Evolutionary conservation across 352 stramenopile species (phyloP).

Genomic region (Paralagenidium karlingii): DNA sequence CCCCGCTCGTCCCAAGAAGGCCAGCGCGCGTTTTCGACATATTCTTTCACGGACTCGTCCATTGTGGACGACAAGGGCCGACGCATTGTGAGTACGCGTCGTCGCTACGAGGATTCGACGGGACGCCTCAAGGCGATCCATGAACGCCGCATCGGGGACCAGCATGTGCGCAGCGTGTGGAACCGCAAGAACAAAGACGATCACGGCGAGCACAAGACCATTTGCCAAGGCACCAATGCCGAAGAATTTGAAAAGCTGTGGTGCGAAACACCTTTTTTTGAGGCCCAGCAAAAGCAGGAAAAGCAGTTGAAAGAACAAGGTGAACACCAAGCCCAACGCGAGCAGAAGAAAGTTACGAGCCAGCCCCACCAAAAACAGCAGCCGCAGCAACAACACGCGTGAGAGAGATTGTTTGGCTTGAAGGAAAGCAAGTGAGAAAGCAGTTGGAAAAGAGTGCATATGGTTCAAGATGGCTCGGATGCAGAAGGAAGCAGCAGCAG

Average conservation of each 20-base stretch:
- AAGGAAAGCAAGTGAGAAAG: too few species aligned
- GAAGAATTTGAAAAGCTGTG: conserved; percentile 73
- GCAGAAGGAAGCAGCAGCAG: too few species aligned
- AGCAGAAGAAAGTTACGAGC: too few species aligned
- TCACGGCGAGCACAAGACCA: conserved; percentile 43
- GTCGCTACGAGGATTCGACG: conserved; percentile 73
- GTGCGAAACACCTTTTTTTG: conserved; percentile 50
- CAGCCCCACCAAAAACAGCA: too few species aligned
- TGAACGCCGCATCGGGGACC: conserved; percentile 51
- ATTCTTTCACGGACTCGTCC: conserved; percentile 66
- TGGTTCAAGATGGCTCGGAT: too few species aligned
- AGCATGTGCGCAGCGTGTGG: conserved; percentile 66
- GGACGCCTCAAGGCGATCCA: conserved; percentile 73
- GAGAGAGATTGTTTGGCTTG: too few species aligned
- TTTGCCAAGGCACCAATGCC: conserved; percentile 30
- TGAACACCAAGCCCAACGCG: too few species aligned
- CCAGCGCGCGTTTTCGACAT: conserved; percentile 44
- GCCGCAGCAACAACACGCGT: too few species aligned
- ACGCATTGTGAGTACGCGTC: conserved; percentile 50
- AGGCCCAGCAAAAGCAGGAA: conserved; percentile 24
- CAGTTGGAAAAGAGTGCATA: too few species aligned
- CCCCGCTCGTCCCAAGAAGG: conserved; percentile 12
- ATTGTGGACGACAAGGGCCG: conserved; percentile 53
- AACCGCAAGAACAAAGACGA: conserved; percentile 49
- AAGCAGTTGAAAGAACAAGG: too few species aligned